phyloP scores from a whole-genome alignment of 768 basidiomycete species.

The Pleurotus cornucopiae region DNA sequence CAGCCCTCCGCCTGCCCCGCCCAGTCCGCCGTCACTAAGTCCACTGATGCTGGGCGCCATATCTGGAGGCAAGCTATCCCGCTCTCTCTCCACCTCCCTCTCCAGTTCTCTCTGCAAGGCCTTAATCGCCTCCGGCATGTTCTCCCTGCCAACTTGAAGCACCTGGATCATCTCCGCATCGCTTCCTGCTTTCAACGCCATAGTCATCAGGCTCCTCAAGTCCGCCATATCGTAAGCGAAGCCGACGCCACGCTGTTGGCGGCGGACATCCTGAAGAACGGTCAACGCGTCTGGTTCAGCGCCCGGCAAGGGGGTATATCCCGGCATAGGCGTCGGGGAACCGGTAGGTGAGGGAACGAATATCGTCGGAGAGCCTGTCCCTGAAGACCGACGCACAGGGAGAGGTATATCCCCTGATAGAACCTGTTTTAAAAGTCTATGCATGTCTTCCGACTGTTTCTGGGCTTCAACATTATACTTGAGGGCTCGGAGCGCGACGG shows the following conservation, averaged over 20 bases:
- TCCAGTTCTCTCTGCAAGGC: conserved; percentile 70
- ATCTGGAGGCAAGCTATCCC: conserved; percentile 10
- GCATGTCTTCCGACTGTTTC: conserved; percentile 17
- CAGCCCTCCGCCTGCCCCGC: conserved; percentile 3
- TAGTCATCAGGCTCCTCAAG: conserved; percentile 54
- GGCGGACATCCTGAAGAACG: conserved; percentile 15
- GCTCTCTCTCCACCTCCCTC: conserved; percentile 29
- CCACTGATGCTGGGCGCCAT: background rate
- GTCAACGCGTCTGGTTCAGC: conserved; percentile 18
- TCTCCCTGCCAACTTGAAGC: conserved; percentile 57
- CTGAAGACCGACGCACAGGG: conserved; percentile 1
- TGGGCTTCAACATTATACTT: conserved; percentile 43
- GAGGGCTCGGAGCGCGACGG: conserved; percentile 49
- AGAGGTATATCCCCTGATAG: background rate
- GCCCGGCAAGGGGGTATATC: background rate
- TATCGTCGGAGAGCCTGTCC: conserved; percentile 4
- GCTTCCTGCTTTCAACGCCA: conserved; percentile 50
- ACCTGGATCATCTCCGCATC: conserved; percentile 63
- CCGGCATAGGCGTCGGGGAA: background rate
- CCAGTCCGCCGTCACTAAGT: background rate
- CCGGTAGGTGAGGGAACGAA: background rate
- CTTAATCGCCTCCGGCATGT: conserved; percentile 81
- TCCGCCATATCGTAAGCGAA: conserved; percentile 48
- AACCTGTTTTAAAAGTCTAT: background rate
- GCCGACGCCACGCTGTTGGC: conserved; percentile 44